These are phyloP conservation scores for Vaccinium myrtillus DNA, from an alignment of 148 eudicot species.

Conservation along the genomic window DNA sequence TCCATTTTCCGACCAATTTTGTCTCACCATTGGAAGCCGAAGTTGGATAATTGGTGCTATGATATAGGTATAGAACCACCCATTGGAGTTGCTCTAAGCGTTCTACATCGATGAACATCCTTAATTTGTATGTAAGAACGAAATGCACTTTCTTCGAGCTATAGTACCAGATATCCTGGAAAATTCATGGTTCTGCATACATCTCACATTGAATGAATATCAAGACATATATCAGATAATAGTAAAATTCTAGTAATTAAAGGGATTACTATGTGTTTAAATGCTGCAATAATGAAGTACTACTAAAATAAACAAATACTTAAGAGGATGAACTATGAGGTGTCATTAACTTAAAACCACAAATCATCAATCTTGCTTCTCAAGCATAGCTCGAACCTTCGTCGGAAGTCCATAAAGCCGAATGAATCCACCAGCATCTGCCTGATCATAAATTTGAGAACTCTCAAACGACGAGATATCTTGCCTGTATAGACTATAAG, in stretches of 20 bases:
- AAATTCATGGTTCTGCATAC: neutral
- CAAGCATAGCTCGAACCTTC: constrained; percentile 85
- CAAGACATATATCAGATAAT: neutral
- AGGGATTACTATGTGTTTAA: too few species aligned
- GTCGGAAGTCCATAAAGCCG: constrained; percentile 74
- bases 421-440: constrained; percentile 91
- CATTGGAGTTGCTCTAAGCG: too few species aligned
- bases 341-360: neutral
- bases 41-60: too few species aligned
- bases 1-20: too few species aligned
- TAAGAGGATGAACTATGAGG: neutral
- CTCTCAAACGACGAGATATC: constrained; percentile 86
- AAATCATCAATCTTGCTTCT: constrained; percentile 21
- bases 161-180: neutral
- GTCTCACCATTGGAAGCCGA: too few species aligned
- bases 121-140: neutral
- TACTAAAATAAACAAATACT: too few species aligned
- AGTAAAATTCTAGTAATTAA: neutral
- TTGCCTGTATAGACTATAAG: constrained; percentile 70
- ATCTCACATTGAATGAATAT: neutral
- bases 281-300: too few species aligned
- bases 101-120: neutral
- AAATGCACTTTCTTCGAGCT: neutral
- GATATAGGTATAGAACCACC: too few species aligned
- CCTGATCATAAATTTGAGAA: constrained; percentile 76